Evolutionary conservation across 352 stramenopile genomes (phyloP), one percentile per base, ranked within the genome.

Genomic region (Phytophthora crassamura): DNA sequence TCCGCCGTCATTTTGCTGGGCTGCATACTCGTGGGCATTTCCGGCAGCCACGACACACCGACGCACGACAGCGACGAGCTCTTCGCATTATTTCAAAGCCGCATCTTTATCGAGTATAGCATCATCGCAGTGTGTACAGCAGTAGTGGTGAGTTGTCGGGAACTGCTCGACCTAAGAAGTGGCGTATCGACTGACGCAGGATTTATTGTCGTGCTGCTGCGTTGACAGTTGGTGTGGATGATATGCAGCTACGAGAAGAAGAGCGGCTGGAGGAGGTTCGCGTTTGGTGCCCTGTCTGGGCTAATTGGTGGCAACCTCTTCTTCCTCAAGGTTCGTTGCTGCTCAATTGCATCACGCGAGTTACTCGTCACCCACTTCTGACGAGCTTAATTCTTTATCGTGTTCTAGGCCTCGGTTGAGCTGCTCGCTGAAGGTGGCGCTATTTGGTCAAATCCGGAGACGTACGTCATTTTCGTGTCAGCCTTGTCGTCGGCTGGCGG

Each of bases 221-320:
- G 60, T 9, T 62, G 16, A 30, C 51, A 95, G 87, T 74, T 95
- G 46, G 75, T 78, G 33, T 94, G 77, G 77, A 75, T 91, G 46
- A 88, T 93, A 32, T 90, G 72, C 43, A 90, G 72, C 12, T 81
- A 77, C 28, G 70, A 85, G 15, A 82, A 80, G 42, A 80, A 80
- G 52, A 93, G 82, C 39, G 80, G 78, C 3, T 92, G 80, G 68
- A 82, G 85, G 18, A 82, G 87, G 35, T 95, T 95, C 65, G 87
- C 85, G 22, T 95, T 89, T 36, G 87, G 87, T 18, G 87, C 87
- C 7, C 66, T 95, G 1, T 93, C 87, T 4, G 87, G 87, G 15
- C 71, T 94, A 8, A 80, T 94, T 18, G 87, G 87, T n/a, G 87
- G 87, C 55, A 95, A 95, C 45, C 74, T 95, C 18, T 95, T 79